Evolutionary conservation across 306 rosid genomes (phyloP), one percentile per base, ranked within the genome.

Genomic region (Styphnolobium japonicum): DNA sequence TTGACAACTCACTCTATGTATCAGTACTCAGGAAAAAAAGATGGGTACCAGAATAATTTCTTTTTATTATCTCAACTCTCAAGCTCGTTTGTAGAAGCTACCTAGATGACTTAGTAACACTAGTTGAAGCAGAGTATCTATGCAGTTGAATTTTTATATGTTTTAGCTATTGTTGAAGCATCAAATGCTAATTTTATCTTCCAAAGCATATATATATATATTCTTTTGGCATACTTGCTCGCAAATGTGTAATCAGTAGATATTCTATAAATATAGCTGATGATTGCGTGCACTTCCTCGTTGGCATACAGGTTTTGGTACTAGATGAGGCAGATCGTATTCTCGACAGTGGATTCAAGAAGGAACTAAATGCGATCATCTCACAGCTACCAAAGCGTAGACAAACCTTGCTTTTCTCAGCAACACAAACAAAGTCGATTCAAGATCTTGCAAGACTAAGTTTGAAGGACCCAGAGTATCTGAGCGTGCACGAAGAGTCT

Each of bases 311-410:
- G 97, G 91, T 93, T 78, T 77, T 95, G 84, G 97, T 95, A 80
- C 92, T 95, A 40, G 98, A 95, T 84, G 97, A 92, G 91, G 98
- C 98, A 39, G 98, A 93, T 85, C 93, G 96, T 39, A 90, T 93
- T 81, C 98, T 95, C 51, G 98, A 92, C 68, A 86, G 52, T 11
- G 92, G 92, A 67, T 95, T 95, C 86, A 90, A 91, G 92, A 85
- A 43, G 85, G 87, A 76, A 10, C 63, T 95, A 61, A 91, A 95
- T 84, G 98, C 96, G 14, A 90, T 95, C 78, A 76, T 95, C 71
- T 92, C 98, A 18, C 97, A 95, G 69, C 89, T 95, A 27, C 98
- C 98, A 39, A 95, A 89, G 81, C 83, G 62, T 39, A 91, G 98
- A 73, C 98, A 95, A 80, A 95, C 98, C 63, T 74, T 93, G 78